phyloP scores from a whole-genome alignment of 495 filamentous ascomycete genomes.

The Lasiosphaeriaceae sp. region DNA sequence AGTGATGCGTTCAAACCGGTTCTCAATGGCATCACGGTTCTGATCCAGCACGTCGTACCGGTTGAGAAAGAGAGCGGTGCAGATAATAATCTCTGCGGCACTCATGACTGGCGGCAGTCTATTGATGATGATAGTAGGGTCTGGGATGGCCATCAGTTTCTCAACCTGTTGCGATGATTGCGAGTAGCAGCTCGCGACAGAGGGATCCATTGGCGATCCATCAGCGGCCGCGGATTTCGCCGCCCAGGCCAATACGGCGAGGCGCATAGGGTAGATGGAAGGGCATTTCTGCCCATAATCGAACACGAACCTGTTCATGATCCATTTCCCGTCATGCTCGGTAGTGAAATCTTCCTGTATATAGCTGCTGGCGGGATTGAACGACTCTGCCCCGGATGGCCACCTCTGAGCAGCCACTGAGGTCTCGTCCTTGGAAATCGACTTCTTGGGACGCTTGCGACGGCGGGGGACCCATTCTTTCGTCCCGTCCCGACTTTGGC shows the following conservation, averaged over 20 bases:
- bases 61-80: slow-evolving; percentile 18
- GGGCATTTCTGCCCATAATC: slow-evolving; percentile 14
- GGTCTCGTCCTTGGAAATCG: background rate
- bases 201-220: background rate
- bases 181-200: slow-evolving; percentile 5
- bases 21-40: slow-evolving; percentile 4
- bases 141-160: slow-evolving; percentile 8
- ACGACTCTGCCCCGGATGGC: background rate
- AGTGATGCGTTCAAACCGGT: slow-evolving; percentile 12
- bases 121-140: slow-evolving; percentile 9
- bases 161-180: slow-evolving; percentile 11
- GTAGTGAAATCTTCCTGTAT: slow-evolving; percentile 5
- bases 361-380: slow-evolving; percentile 3
- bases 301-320: slow-evolving; percentile 19
- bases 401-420: background rate
- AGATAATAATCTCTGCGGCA: slow-evolving; percentile 17
- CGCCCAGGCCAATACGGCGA: slow-evolving; percentile 20
- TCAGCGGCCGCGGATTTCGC: slow-evolving; percentile 5
- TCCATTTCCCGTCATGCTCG: slow-evolving; percentile 14
- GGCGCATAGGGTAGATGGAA: slow-evolving; percentile 15
- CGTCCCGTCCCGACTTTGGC: slow-evolving; percentile 8
- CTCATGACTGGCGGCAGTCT: slow-evolving; percentile 10
- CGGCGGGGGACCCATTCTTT: slow-evolving; percentile 21
- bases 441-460: slow-evolving; percentile 14
- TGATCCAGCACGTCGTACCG: slow-evolving; percentile 15